These are phyloP conservation scores for Luffa aegyptiaca DNA, from an alignment of 306 rosid genomes.

Conservation along the genomic window DNA sequence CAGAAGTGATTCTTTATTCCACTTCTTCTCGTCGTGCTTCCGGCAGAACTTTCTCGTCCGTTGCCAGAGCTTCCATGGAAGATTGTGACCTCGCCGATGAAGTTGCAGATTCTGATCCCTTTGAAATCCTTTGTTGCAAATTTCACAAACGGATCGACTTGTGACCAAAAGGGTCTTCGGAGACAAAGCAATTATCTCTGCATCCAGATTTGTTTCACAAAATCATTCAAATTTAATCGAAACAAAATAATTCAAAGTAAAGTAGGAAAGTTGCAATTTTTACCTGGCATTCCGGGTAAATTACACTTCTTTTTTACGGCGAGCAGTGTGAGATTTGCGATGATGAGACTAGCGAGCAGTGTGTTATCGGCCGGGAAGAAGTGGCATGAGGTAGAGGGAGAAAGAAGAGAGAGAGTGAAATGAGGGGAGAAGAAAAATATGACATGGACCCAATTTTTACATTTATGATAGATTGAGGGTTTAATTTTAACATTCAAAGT, in stretches of 20 bases:
- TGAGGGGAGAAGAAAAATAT: no score
- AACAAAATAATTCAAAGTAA: not conserved
- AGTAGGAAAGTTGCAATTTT: not conserved
- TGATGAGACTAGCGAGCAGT: no score
- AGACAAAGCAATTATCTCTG: slow-evolving; percentile 54
- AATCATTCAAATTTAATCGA: not conserved
- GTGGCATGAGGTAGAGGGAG: no score
- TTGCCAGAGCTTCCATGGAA: slow-evolving; percentile 59
- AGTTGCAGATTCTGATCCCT: slow-evolving; percentile 63
- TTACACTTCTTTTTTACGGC: slow-evolving; percentile 36
- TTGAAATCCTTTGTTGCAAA: slow-evolving; percentile 58
- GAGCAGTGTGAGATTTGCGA: no score
- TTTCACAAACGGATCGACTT: slow-evolving; percentile 53
- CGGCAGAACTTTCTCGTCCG: slow-evolving; percentile 46
- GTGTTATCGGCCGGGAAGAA: no score
- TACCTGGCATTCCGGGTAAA: slow-evolving; percentile 70
- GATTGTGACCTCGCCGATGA: slow-evolving; percentile 53
- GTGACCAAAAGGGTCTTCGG: slow-evolving; percentile 46
- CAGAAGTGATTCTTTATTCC: slow-evolving; percentile 59
- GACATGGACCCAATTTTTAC: no score
- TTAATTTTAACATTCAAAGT: no score
- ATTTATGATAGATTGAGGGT: no score
- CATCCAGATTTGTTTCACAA: slow-evolving; percentile 43
- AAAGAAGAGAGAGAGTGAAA: no score
- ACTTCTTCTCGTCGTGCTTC: no score